These are phyloP conservation scores for Arthrobotrys musiformis DNA, from an alignment of 2,329 filamentous ascomycete genomes.

Conservation along the genomic window DNA sequence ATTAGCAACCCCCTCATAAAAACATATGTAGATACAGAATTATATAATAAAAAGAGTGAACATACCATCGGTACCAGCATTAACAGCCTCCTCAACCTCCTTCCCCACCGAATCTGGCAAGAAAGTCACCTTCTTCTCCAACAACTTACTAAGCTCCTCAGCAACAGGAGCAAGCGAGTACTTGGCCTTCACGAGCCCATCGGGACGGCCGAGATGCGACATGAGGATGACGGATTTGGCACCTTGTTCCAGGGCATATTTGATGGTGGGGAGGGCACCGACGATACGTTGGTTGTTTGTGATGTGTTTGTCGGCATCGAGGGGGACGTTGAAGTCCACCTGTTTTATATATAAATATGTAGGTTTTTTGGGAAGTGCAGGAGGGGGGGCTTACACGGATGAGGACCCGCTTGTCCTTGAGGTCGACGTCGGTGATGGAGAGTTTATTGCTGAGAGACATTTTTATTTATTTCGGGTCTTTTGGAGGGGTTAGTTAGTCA, in stretches of 20 bases:
- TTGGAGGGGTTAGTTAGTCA: neutral
- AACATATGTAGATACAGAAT: neutral
- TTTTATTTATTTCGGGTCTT: neutral
- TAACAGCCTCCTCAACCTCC: conserved; percentile 89
- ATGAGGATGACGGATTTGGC: conserved; percentile 95
- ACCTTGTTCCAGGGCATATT: conserved; percentile 87
- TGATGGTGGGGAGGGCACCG: conserved; percentile 93
- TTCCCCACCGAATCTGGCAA: conserved; percentile 89
- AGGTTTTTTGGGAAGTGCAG: conserved; percentile 8
- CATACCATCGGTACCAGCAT: conserved; percentile 75
- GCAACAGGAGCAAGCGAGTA: conserved; percentile 95
- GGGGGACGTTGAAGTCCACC: conserved; percentile 99
- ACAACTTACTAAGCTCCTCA: conserved; percentile 87
- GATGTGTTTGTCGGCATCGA: conserved; percentile 79
- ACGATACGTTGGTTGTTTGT: conserved; percentile 99
- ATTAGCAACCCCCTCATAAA: neutral
- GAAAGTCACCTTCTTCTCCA: conserved; percentile 85
- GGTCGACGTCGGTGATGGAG: conserved; percentile 92
- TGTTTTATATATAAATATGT: neutral
- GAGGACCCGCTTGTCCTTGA: conserved; percentile 97
- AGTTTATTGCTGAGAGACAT: conserved; percentile 99
- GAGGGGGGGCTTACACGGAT: conserved; percentile 79
- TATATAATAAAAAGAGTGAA: neutral
- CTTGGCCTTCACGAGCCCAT: conserved; percentile 88
- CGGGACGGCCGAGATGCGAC: conserved; percentile 96